A percentile compares a stretch with the other conserved stretches of the same genome.
These are phyloP conservation scores for Drosera capensis DNA, from an alignment of 148 eudicot species.

Conservation along the genomic window DNA sequence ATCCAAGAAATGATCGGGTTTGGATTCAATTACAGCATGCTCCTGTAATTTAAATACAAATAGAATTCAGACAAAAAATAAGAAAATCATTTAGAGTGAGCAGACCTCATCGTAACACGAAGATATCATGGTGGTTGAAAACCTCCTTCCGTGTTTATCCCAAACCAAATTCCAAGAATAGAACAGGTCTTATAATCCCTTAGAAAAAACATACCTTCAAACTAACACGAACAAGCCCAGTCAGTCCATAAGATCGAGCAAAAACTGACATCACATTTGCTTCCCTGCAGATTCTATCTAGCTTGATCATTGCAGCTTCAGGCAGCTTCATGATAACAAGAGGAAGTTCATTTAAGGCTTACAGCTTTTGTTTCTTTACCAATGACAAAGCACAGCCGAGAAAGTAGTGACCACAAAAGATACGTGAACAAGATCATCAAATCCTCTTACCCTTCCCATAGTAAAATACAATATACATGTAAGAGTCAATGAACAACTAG, in stretches of 20 bases:
- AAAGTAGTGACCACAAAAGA: too few relatives aligned
- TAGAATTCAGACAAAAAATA: constrained; percentile 2
- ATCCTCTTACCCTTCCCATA: too few relatives aligned
- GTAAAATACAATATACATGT: not conserved
- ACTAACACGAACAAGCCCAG: constrained; percentile 85
- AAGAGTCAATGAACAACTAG: too few relatives aligned
- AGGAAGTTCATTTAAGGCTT: constrained; percentile 1
- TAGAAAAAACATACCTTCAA: constrained; percentile 44
- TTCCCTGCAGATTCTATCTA: constrained; percentile 75
- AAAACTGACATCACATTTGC: constrained; percentile 60
- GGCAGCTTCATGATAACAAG: constrained; percentile 37
- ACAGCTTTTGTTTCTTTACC: not conserved
- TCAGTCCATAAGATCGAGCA: constrained; percentile 92
- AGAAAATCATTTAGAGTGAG: not conserved
- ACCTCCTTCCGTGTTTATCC: not conserved
- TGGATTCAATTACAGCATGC: constrained; percentile 85
- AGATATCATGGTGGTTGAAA: too few relatives aligned
- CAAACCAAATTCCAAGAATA: not conserved
- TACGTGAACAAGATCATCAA: too few relatives aligned
- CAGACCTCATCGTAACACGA: too few relatives aligned
- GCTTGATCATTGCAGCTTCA: constrained; percentile 75
- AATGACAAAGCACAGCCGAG: not conserved
- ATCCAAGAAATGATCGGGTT: constrained; percentile 94
- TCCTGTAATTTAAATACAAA: constrained; percentile 34
- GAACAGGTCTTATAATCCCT: not conserved